Evolutionary conservation across 495 filamentous ascomycete species (phyloP).

Genomic region (Alectoria sarmentosa): DNA sequence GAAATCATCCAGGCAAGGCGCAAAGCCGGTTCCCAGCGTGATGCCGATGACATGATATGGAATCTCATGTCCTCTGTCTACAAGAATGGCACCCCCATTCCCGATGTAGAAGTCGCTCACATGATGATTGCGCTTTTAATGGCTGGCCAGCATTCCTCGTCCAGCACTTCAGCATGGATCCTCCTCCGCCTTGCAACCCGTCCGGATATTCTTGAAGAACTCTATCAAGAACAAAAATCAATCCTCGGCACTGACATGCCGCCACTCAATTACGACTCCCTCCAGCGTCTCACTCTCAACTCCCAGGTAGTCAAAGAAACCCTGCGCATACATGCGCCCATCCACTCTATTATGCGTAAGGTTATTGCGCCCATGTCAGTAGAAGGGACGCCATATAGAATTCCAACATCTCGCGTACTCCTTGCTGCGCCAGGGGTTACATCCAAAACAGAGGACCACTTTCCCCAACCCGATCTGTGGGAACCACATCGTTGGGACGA

Average conservation of each 20-base stretch:
- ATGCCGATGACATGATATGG: constrained; percentile 68
- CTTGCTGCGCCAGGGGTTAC: constrained; percentile 78
- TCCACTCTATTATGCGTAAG: constrained; percentile 79
- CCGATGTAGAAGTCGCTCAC: constrained; percentile 77
- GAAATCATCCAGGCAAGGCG: constrained; percentile 66
- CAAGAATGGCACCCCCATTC: constrained; percentile 61
- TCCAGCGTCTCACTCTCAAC: constrained; percentile 63
- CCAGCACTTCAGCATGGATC: constrained; percentile 74
- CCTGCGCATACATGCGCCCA: constrained; percentile 70
- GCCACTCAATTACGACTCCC: constrained; percentile 57
- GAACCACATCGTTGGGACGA: constrained; percentile 85
- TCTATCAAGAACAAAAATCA: constrained; percentile 66
- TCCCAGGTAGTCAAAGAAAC: constrained; percentile 72
- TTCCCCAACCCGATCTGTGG: constrained; percentile 74
- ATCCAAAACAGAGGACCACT: constrained; percentile 60
- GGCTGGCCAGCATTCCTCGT: constrained; percentile 85
- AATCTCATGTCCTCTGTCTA: constrained; percentile 75
- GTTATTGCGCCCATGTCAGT: constrained; percentile 75
- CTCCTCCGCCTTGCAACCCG: constrained; percentile 68
- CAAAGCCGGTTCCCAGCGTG: constrained; percentile 37
- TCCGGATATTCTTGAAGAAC: constrained; percentile 64
- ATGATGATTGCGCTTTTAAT: constrained; percentile 91
- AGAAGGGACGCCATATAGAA: constrained; percentile 67
- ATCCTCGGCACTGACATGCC: constrained; percentile 56
- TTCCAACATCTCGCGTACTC: constrained; percentile 68